Evolutionary conservation across 2,329 filamentous ascomycete genomes (phyloP), one percentile per base, ranked within the genome.

Genomic region (Didymella pinodella): DNA sequence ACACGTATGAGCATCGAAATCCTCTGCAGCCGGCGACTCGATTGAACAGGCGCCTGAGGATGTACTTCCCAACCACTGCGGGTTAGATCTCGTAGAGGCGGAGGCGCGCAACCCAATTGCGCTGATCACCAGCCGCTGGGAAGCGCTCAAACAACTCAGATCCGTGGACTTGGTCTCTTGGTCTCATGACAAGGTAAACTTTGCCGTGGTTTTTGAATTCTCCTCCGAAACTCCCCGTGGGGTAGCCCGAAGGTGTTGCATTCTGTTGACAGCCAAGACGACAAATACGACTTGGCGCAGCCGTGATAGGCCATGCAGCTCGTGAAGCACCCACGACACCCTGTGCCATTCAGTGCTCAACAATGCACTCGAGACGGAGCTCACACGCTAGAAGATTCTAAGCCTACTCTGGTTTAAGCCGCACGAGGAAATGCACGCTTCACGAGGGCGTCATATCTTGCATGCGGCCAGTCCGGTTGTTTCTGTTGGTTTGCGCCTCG

Each of bases 351-450:
- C 46, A 12, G 32, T 40, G 41, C 47, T 57, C 48, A 61, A 48
- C 59, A 46, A 52, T 26, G 47, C 61, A 55, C 60, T 67, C 63
- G 65, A 66, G 63, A 63, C 60, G 60, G 61, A 63, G 54, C 38
- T 26, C 49, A 44, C 16, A 40, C 48, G 49, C 65, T 61, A 63
- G 54, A 57, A 62, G 32, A 26, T 43, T 59, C 46, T 54, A 47
- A 54, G 31, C 46, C 46, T 32, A 26, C 40, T 54, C 49, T 54
- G 32, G 50, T 41, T 41, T 22, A 46, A 54, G 40, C 34, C 50
- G 46, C 53, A 48, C 18, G 44, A 28, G 48, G 46, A 45, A 11
- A 32, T 44, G 54, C 53, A 49, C 53, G 56, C 57, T 61, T 43
- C 45, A 34, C 36, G 32, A 41, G 41, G 50, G 51, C 55, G 48